Conservation (phyloP, 306 rosid species). For the Lithocarpus polystachyus region DNA sequence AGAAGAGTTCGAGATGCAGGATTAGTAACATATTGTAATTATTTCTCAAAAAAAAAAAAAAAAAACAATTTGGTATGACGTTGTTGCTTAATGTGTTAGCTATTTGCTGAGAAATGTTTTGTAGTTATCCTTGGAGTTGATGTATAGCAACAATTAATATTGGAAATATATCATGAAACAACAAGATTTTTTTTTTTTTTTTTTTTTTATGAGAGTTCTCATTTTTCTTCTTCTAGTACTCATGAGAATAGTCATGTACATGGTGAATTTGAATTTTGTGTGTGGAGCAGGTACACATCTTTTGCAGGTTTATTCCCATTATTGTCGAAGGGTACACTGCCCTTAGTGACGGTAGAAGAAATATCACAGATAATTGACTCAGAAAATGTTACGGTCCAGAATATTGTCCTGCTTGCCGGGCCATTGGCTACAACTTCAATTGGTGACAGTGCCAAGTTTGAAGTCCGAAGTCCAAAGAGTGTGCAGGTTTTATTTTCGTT, state of each 20-base stretch:
- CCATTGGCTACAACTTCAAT: constrained; percentile 81
- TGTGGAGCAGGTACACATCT: constrained; percentile 64
- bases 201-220: background rate
- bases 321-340: constrained; percentile 62
- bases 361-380: constrained; percentile 89
- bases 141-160: background rate
- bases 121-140: background rate
- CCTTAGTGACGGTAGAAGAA: constrained; percentile 79
- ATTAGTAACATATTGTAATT: too few species aligned
- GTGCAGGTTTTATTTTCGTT: constrained; percentile 53
- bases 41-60: too few species aligned
- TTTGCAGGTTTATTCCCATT: constrained; percentile 75
- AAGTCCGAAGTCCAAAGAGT: constrained; percentile 81
- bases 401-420: constrained; percentile 69
- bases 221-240: background rate
- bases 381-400: constrained; percentile 56
- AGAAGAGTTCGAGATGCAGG: too few species aligned
- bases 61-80: background rate
- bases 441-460: constrained; percentile 75
- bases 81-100: background rate
- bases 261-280: background rate
- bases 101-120: background rate
- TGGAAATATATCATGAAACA: too few species aligned
- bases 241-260: background rate
- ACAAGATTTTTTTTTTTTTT: background rate